A percentile compares a stretch with the other conserved stretches of the same genome.
Evolutionary conservation across 805 yeast genomes (phyloP).

Genomic region (Myxozyma melibiosi): DNA sequence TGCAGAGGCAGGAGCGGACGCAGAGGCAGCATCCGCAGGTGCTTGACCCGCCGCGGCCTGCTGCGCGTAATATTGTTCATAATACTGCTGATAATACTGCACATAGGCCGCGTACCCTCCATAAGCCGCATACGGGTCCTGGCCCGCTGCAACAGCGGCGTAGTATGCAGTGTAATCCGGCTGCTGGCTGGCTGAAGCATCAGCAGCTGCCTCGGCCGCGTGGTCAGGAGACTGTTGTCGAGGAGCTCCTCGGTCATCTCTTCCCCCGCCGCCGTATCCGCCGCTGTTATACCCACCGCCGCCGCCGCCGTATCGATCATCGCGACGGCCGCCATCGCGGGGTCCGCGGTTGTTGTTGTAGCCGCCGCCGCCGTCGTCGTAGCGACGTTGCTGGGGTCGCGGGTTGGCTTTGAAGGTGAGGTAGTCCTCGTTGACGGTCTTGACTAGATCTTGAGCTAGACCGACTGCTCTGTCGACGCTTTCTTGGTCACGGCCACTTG

Average conservation of each 20-base stretch:
- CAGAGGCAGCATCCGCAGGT: no score
- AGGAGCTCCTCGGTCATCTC: neutral
- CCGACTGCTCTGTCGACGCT: constrained; percentile 36
- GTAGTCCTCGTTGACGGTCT: constrained; percentile 36
- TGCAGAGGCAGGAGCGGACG: no score
- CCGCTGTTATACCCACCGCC: neutral
- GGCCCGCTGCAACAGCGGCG: constrained; percentile 34
- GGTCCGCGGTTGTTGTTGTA: constrained; percentile 18
- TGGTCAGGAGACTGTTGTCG: constrained; percentile 13
- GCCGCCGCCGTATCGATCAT: constrained; percentile 7
- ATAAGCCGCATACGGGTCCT: constrained; percentile 37
- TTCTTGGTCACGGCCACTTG: constrained; percentile 35
- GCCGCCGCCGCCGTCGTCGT: neutral
- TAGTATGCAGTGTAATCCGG: constrained; percentile 34
- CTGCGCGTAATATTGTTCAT: constrained; percentile 33
- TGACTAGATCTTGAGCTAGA: constrained; percentile 37
- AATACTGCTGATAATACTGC: constrained; percentile 34
- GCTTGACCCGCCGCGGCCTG: constrained; percentile 16
- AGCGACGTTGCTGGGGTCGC: constrained; percentile 14
- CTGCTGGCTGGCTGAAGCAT: constrained; percentile 10
- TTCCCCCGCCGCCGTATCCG: neutral
- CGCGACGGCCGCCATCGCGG: constrained; percentile 2
- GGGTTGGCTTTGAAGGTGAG: constrained; percentile 25
- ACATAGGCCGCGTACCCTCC: constrained; percentile 37
- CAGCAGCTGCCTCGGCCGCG: constrained; percentile 13